Percentiles rank a stretch among this genome's conserved stretches.
Conservation (phyloP, 2,329 filamentous ascomycete genomes). For the Apiospora kogelbergensis region DNA sequence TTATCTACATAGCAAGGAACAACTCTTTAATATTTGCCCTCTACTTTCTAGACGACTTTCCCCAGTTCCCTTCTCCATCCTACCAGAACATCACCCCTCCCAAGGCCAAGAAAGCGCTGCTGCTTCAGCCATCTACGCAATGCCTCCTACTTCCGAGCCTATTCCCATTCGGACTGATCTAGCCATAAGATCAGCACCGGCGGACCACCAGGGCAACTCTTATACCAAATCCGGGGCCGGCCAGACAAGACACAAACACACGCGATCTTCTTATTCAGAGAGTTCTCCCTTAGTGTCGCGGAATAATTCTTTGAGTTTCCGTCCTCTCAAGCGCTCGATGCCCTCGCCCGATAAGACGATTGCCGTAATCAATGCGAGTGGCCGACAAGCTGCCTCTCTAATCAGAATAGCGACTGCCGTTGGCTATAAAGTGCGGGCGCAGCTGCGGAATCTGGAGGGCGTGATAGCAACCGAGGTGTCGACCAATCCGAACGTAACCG, state of each 20-base stretch:
- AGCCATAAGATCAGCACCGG: constrained; percentile 28
- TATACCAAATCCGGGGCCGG: constrained; percentile 26
- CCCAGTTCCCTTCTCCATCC: neutral
- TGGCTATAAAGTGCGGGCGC: constrained; percentile 89
- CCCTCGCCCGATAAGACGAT: constrained; percentile 72
- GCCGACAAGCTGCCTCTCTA: constrained; percentile 91
- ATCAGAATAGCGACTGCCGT: constrained; percentile 92
- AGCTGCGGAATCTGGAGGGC: constrained; percentile 83
- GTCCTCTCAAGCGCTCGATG: constrained; percentile 59
- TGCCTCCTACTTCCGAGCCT: constrained; percentile 29
- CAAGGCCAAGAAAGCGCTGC: neutral
- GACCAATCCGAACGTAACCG: constrained; percentile 72
- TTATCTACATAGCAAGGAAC: neutral
- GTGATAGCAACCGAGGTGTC: constrained; percentile 86
- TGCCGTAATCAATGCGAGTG: constrained; percentile 93
- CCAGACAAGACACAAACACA: constrained; percentile 55
- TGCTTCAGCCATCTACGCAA: constrained; percentile 14
- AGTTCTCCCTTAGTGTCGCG: constrained; percentile 56
- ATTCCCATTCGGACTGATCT: constrained; percentile 34
- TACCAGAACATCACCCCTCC: constrained; percentile 7
- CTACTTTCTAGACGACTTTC: neutral
- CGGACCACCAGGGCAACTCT: constrained; percentile 22
- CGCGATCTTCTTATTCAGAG: constrained; percentile 61
- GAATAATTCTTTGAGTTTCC: constrained; percentile 62
- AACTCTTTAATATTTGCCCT: neutral